Evolutionary conservation across 306 rosid species (phyloP).

Genomic region (Neltuma alba): DNA sequence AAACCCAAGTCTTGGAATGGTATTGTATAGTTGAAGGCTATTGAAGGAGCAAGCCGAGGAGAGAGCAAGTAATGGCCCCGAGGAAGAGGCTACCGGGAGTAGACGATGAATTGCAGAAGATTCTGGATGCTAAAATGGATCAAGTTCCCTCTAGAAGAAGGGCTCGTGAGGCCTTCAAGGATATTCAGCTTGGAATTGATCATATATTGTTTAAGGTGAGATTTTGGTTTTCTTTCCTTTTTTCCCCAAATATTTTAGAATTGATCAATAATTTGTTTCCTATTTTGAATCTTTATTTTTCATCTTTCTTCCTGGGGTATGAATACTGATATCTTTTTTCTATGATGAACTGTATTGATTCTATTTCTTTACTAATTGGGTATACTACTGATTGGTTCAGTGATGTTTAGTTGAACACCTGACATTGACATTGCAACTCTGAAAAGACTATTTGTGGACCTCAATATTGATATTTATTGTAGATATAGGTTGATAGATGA

Average conservation of each 20-base stretch:
- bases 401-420: conserved; percentile 4
- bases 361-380: neutral
- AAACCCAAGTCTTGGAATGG: conserved; percentile 25
- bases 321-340: neutral
- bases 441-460: neutral
- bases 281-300: neutral
- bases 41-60: neutral
- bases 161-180: conserved; percentile 82
- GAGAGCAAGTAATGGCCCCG: conserved; percentile 44
- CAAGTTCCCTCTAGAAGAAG: conserved; percentile 72
- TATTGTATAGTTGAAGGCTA: conserved; percentile 35
- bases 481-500: neutral
- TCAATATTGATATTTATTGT: neutral
- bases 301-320: neutral
- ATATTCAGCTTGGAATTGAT: conserved; percentile 78
- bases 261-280: neutral
- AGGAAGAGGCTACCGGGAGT: conserved; percentile 55
- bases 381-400: neutral
- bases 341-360: neutral
- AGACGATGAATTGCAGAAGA: conserved; percentile 55
- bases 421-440: conserved; percentile 22
- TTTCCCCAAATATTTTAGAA: neutral
- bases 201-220: conserved; percentile 79
- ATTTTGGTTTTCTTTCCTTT: neutral
- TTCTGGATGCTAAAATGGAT: conserved; percentile 70